Percentiles rank a stretch among this genome's conserved stretches.
These are phyloP conservation scores for Nyssa sinensis DNA, from an alignment of 148 eudicot species.

Conservation along the genomic window DNA sequence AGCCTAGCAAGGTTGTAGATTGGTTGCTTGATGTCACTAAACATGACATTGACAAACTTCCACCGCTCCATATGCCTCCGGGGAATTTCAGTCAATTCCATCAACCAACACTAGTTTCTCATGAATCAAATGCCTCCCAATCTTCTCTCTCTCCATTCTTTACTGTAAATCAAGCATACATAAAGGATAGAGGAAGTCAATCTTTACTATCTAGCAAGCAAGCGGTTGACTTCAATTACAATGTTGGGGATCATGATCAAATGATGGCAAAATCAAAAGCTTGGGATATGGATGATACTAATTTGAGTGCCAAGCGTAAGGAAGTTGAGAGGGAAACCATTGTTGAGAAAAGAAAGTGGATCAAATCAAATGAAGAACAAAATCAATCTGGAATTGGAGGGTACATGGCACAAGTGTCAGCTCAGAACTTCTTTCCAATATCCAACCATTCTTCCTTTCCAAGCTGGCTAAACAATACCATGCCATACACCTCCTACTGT, in stretches of 20 bases:
- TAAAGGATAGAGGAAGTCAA: conserved; percentile 23
- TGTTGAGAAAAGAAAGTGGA: too few species aligned
- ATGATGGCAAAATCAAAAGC: conserved; percentile 14
- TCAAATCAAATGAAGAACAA: too few species aligned
- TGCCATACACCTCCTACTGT: conserved; percentile 33
- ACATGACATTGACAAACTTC: conserved; percentile 69
- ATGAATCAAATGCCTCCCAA: conserved; percentile 31
- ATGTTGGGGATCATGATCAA: conserved; percentile 16
- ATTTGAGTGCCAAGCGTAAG: conserved; percentile 32
- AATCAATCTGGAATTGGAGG: too few species aligned
- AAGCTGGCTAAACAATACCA: conserved; percentile 31
- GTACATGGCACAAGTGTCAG: too few species aligned
- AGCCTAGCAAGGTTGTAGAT: conserved; percentile 84
- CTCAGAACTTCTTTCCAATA: conserved; percentile 55
- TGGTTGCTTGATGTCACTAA: conserved; percentile 74
- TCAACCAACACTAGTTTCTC: conserved; percentile 23
- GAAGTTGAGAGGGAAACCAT: conserved; percentile 28
- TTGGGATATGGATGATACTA: conserved; percentile 1
- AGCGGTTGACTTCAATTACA: conserved; percentile 30
- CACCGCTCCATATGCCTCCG: conserved; percentile 56
- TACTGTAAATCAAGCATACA: conserved; percentile 24
- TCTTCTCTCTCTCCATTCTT: conserved; percentile 38
- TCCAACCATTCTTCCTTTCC: conserved; percentile 32
- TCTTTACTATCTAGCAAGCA: conserved; percentile 6
- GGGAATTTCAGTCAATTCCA: conserved; percentile 37